These are phyloP conservation scores for Candida manassasensis DNA, from an alignment of 805 yeast species.

Conservation along the genomic window DNA sequence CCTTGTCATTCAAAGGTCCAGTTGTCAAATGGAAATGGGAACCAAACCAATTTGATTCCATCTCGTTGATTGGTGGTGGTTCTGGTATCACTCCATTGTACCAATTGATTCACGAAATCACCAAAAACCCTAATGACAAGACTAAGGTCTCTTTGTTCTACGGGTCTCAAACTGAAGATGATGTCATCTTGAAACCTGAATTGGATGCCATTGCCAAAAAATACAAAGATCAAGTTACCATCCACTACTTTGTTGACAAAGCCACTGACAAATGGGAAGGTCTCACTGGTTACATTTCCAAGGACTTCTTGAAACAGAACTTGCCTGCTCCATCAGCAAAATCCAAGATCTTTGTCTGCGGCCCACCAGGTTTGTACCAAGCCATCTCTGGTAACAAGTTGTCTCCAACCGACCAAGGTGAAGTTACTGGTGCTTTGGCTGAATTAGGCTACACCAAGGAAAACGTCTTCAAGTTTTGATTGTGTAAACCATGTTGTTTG, in stretches of 20 bases:
- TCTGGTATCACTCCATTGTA: constrained; percentile 94
- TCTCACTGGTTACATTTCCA: constrained; percentile 68
- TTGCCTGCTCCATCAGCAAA: constrained; percentile 60
- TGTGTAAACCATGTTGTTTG: not conserved
- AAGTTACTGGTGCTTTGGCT: constrained; percentile 77
- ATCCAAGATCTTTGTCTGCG: constrained; percentile 78
- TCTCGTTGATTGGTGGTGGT: constrained; percentile 91
- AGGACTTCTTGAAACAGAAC: constrained; percentile 60
- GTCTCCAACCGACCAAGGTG: constrained; percentile 93
- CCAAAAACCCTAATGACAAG: constrained; percentile 77
- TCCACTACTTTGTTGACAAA: constrained; percentile 78
- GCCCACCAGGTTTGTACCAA: constrained; percentile 89
- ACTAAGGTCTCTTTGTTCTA: constrained; percentile 81
- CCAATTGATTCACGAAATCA: constrained; percentile 76
- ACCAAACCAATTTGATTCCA: constrained; percentile 75
- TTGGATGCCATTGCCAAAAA: constrained; percentile 63
- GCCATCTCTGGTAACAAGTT: constrained; percentile 83
- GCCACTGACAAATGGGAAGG: constrained; percentile 49
- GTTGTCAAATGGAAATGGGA: constrained; percentile 86
- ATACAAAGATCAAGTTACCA: constrained; percentile 72
- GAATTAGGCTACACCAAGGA: constrained; percentile 86
- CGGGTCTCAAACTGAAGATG: constrained; percentile 75
- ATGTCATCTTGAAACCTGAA: constrained; percentile 75
- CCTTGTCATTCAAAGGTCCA: constrained; percentile 91
- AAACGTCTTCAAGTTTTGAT: constrained; percentile 81